Base-by-base conservation (phyloP, 2,329 filamentous ascomycete genomes). In the Fusarium veterinarium region DNA sequence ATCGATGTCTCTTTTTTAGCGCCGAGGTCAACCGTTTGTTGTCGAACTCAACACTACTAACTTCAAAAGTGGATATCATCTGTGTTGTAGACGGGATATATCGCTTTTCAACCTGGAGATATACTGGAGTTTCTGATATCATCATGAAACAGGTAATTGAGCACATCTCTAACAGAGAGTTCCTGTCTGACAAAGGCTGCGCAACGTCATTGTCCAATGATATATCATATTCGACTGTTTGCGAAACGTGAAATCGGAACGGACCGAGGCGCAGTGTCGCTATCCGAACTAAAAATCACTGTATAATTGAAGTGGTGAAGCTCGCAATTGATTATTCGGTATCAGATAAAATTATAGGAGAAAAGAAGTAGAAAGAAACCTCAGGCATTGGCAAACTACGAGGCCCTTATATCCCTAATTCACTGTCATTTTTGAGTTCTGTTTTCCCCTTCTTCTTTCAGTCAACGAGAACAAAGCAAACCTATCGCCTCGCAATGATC, bases 221-320 rank as follows among this genome's bases (percentile, higher is more conserved):
- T 35, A 20, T 53, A 33, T 53, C 70, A 64, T 41, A 40, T 57
- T 52, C 37, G 56, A 41, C 56, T 48, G 71, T 60, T 46, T 63
- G 52, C 35, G 48, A 71, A 61, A 63, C 57, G 57, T 52, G 61
- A n/a, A 71, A 67, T 72, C 71, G 71, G 71, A 71, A 72, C 71
- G 71, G 71, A 73, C 71, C 71, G 71, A 74, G 67, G 71, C 71
- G 71, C 60, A 60, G 63, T 49, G 67, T 59, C 41, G 59, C 60
- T 59, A 59, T 58, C 48, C 46, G 52, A 60, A 59, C 55, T 48
- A 48, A 49, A 33, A 52, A 52, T 30, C 31, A 35, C 35, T 65
- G 33, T 64, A 56, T 48, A 31, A 35, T 56, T 40, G 48, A 42
- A 49, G 55, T 38, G 42, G 42, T 40, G 55, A 56, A 44, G 52